A percentile compares a stretch with the other conserved stretches of the same genome.
Conservation (phyloP, 2,329 filamentous ascomycete genomes). For the Botryotinia calthae region DNA sequence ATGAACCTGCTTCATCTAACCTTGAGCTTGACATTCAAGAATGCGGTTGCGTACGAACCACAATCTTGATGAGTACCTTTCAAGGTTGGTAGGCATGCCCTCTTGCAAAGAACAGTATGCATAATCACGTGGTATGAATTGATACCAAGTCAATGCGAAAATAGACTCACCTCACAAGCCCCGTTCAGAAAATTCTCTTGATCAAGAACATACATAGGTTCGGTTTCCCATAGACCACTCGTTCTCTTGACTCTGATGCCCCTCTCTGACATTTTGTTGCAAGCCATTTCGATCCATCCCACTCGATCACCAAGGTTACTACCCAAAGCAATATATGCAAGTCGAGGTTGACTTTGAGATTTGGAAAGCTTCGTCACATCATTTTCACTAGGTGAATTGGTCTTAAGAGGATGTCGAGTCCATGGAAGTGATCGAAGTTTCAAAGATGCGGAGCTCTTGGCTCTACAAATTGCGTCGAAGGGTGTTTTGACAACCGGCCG, state of each 20-base stretch:
- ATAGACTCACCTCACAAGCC: conserved; percentile 73
- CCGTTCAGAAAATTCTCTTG: conserved; percentile 90
- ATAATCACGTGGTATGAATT: conserved; percentile 9
- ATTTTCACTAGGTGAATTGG: background rate
- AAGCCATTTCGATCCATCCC: conserved; percentile 80
- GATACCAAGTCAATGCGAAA: background rate
- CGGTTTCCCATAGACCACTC: conserved; percentile 89
- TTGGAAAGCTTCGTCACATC: background rate
- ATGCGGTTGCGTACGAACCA: background rate
- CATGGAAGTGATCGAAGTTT: background rate
- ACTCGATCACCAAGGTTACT: conserved; percentile 90
- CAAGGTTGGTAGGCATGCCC: background rate
- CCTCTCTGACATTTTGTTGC: conserved; percentile 69
- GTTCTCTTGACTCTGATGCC: conserved; percentile 75
- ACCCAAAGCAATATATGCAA: conserved; percentile 81
- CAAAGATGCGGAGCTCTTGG: background rate
- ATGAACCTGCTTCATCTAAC: background rate
- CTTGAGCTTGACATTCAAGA: background rate
- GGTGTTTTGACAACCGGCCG: background rate
- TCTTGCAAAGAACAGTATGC: background rate
- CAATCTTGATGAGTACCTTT: background rate
- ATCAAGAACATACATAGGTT: conserved; percentile 93
- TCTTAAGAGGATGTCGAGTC: conserved; percentile 16
- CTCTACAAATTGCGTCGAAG: background rate
- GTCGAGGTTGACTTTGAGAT: conserved; percentile 2